phyloP scores from a whole-genome alignment of 345 rosid species.

The Laguncularia racemosa region DNA sequence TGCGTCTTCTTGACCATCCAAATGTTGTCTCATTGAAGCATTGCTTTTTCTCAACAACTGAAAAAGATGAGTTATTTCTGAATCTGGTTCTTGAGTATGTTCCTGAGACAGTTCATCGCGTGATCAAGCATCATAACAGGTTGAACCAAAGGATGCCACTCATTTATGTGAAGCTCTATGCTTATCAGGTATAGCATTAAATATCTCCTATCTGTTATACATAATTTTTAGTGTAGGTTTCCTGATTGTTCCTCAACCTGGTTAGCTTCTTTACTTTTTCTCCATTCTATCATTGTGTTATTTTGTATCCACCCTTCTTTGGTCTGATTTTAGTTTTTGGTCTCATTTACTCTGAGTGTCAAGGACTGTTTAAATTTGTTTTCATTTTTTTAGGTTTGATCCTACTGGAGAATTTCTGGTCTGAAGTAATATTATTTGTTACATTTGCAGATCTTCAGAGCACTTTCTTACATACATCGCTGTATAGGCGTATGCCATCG shows the following conservation, averaged over 20 bases:
- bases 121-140: slow-evolving; percentile 85
- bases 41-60: slow-evolving; percentile 96
- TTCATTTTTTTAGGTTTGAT: neutral
- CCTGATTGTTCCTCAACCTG: neutral
- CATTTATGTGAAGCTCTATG: slow-evolving; percentile 83
- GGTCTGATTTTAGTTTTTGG: no score
- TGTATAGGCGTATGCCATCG: slow-evolving; percentile 89
- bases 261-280: no score
- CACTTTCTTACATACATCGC: slow-evolving; percentile 85
- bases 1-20: slow-evolving; percentile 97
- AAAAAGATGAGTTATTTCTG: slow-evolving; percentile 92
- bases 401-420: neutral
- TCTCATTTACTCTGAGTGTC: no score
- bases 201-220: neutral
- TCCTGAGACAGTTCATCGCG: slow-evolving; percentile 91
- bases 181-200: slow-evolving; percentile 60
- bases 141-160: slow-evolving; percentile 88
- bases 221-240: neutral
- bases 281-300: no score
- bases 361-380: neutral
- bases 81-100: slow-evolving; percentile 96
- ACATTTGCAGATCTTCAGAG: slow-evolving; percentile 74
- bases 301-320: no score
- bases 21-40: slow-evolving; percentile 86
- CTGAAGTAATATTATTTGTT: slow-evolving; percentile 1